Conservation (phyloP, 2,329 filamentous ascomycete genomes). For the Tolypocladium amazonense region DNA sequence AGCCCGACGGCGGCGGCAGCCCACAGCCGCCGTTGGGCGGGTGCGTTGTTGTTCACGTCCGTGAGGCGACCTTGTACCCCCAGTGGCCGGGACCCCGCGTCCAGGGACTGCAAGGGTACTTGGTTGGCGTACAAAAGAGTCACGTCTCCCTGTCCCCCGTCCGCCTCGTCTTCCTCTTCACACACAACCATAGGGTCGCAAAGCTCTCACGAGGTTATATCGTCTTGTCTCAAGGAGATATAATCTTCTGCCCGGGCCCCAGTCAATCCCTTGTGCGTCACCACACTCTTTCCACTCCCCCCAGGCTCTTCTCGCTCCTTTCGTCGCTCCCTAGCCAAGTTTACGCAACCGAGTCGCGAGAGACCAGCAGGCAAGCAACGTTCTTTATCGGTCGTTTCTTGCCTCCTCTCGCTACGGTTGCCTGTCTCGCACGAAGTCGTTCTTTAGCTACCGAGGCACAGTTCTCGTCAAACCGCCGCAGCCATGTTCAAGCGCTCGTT, state of each 20-base stretch:
- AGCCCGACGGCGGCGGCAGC: not conserved
- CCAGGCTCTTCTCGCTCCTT: conserved; percentile 32
- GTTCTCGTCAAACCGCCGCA: conserved; percentile 17
- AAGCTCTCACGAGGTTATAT: conserved; percentile 39
- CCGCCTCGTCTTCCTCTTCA: conserved; percentile 23
- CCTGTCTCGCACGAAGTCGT: not conserved
- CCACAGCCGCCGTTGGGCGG: not conserved
- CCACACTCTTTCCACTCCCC: conserved; percentile 21
- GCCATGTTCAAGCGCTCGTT: conserved; percentile 91
- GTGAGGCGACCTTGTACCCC: conserved; percentile 4
- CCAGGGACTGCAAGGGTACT: not conserved
- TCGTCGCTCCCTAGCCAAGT: conserved; percentile 40
- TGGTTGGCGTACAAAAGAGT: conserved; percentile 2
- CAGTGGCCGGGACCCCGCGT: conserved; percentile 5
- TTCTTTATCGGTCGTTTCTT: conserved; percentile 2
- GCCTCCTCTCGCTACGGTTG: not conserved
- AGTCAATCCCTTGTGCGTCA: conserved; percentile 32
- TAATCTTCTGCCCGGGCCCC: conserved; percentile 44
- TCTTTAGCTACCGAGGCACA: conserved; percentile 10
- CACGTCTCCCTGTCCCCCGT: conserved; percentile 2
- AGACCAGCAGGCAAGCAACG: not conserved
- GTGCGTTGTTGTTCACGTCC: not conserved
- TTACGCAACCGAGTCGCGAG: not conserved
- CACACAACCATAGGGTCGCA: conserved; percentile 49
- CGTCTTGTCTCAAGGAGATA: conserved; percentile 34